A percentile compares a stretch with the other conserved stretches of the same genome.
Evolutionary conservation across 2,329 filamentous ascomycete genomes (phyloP).

Genomic region (Knoxdaviesia proteae): DNA sequence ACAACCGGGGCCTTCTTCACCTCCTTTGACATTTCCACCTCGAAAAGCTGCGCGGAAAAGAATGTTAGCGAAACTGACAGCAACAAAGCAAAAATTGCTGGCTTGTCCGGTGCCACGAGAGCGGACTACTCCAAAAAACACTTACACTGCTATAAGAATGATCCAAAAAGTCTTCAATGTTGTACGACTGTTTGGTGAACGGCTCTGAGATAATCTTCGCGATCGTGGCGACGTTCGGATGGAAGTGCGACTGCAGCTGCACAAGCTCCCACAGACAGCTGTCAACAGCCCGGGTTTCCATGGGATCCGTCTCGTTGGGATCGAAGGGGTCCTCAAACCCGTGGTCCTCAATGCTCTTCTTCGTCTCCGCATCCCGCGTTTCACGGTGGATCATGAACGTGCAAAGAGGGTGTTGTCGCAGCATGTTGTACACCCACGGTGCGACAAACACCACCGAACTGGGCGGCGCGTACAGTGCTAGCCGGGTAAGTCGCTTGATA

Average conservation of each 20-base stretch:
- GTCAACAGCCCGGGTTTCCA: constrained; percentile 70
- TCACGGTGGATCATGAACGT: constrained; percentile 92
- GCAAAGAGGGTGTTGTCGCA: constrained; percentile 73
- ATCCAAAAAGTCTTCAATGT: constrained; percentile 91
- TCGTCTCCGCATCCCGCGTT: constrained; percentile 33
- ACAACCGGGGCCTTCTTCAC: constrained; percentile 74
- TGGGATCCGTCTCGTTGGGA: constrained; percentile 56
- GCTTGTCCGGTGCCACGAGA: no score
- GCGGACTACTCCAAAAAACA: constrained; percentile 6
- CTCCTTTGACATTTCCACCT: constrained; percentile 64
- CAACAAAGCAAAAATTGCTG: neutral
- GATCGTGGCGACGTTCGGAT: constrained; percentile 88
- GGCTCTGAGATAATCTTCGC: constrained; percentile 89
- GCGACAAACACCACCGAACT: constrained; percentile 73
- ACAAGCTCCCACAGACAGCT: constrained; percentile 91
- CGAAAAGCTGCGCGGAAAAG: constrained; percentile 39
- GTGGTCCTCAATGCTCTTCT: constrained; percentile 36
- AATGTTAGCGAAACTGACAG: constrained; percentile 12
- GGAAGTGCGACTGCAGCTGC: constrained; percentile 78
- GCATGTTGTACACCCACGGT: constrained; percentile 87
- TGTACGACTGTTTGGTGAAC: constrained; percentile 90
- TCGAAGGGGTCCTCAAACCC: constrained; percentile 56
- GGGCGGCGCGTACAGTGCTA: constrained; percentile 75
- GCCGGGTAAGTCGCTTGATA: constrained; percentile 73
- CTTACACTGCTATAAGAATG: constrained; percentile 70